phyloP scores from a whole-genome alignment of 75 land plant genomes.

The Gnetum montanum region DNA sequence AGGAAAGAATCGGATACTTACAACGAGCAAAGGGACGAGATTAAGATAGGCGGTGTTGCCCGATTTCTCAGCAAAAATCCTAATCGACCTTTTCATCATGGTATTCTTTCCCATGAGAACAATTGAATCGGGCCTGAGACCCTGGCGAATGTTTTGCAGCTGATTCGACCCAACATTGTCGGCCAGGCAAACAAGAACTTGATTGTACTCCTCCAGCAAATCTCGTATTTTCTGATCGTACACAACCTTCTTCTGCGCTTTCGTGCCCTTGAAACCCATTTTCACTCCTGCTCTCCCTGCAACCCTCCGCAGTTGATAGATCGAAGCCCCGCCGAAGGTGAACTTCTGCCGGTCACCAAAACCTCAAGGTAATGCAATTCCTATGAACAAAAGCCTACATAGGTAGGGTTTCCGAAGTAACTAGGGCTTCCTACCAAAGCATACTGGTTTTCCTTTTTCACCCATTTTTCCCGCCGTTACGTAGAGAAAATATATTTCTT shows the following conservation, averaged over 20 bases:
- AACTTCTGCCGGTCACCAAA: too few relatives aligned
- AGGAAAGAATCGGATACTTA: too few relatives aligned
- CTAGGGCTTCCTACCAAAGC: too few relatives aligned
- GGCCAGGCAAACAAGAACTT: slow-evolving; percentile 43
- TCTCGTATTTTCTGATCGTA: slow-evolving; percentile 62
- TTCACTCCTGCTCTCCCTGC: not conserved
- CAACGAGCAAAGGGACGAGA: slow-evolving; percentile 51
- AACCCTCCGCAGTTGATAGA: too few relatives aligned
- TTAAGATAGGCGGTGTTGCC: slow-evolving; percentile 41
- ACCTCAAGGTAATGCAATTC: too few relatives aligned
- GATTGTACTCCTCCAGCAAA: slow-evolving; percentile 45
- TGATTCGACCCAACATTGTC: slow-evolving; percentile 77
- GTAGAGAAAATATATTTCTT: too few relatives aligned
- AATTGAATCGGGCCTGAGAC: slow-evolving; percentile 54
- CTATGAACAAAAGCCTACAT: too few relatives aligned
- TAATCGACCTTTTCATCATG: slow-evolving; percentile 59
- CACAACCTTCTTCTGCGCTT: slow-evolving; percentile 49
- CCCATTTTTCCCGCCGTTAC: too few relatives aligned
- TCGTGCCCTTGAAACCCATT: slow-evolving; percentile 59
- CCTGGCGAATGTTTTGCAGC: slow-evolving; percentile 52
- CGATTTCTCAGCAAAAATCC: slow-evolving; percentile 46
- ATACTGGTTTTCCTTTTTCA: too few relatives aligned
- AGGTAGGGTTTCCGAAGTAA: too few relatives aligned
- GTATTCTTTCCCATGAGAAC: slow-evolving; percentile 78
- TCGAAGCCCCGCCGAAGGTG: too few relatives aligned